Percentiles rank a stretch among this genome's conserved stretches.
These are phyloP conservation scores for Astrothelium subdiscretum DNA, from an alignment of 495 filamentous ascomycete species.

Conservation along the genomic window DNA sequence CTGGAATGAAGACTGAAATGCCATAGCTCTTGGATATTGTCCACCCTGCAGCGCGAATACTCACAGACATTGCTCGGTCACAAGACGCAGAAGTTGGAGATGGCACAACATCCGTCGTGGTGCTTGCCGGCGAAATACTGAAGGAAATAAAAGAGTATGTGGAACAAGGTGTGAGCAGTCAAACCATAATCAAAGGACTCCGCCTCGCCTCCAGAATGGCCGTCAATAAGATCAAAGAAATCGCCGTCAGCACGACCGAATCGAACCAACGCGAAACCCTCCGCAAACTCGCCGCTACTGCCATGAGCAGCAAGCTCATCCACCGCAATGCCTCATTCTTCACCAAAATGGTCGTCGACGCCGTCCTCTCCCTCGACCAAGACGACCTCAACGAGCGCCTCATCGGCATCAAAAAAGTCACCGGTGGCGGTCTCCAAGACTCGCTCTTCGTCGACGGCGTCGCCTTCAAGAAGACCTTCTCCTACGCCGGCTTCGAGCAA, in stretches of 20 bases:
- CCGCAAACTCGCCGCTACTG: conserved; percentile 80
- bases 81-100: conserved; percentile 99
- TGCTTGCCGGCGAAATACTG: conserved; percentile 88
- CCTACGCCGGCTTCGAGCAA: conserved; percentile 97
- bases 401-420: conserved; percentile 96
- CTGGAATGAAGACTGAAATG: conserved; percentile 11
- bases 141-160: conserved; percentile 93
- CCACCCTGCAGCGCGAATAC: conserved; percentile 92
- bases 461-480: conserved; percentile 99
- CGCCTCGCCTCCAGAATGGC: conserved; percentile 82
- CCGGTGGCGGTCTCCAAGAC: conserved; percentile 91
- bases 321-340: conserved; percentile 96
- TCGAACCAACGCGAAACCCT: conserved; percentile 83
- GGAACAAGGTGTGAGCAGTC: conserved; percentile 92
- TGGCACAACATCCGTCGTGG: conserved; percentile 93
- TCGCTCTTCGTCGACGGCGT: conserved; percentile 96
- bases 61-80: conserved; percentile 95
- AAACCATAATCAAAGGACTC: conserved; percentile 93
- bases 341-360: conserved; percentile 98
- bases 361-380: conserved; percentile 92
- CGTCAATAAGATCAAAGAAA: conserved; percentile 98
- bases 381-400: conserved; percentile 95
- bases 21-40: conserved; percentile 88
- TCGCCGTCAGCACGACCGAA: conserved; percentile 77
- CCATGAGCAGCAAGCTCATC: conserved; percentile 99